Conservation (phyloP, 2,329 filamentous ascomycete species). For the Beauveria rudraprayagi region DNA sequence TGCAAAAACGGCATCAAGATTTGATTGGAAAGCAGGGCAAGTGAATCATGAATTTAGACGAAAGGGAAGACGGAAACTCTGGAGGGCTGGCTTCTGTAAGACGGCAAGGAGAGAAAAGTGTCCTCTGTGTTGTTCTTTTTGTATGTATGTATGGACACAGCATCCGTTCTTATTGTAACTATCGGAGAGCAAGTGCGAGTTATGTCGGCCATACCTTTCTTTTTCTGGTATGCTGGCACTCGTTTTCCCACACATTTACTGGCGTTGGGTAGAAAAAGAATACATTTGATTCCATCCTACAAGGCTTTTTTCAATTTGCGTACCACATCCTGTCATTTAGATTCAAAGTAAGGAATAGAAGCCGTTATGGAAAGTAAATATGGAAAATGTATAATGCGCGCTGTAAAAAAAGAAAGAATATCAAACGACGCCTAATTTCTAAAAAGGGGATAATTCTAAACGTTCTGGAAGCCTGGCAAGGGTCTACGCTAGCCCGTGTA, state of each 20-base stretch:
- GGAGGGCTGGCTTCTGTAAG: neutral
- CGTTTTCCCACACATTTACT: neutral
- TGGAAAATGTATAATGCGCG: neutral
- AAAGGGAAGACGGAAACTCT: neutral
- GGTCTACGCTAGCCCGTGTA: constrained; percentile 2
- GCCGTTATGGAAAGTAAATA: neutral
- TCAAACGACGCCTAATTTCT: neutral
- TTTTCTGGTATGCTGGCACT: neutral
- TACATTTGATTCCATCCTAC: neutral
- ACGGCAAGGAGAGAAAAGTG: neutral
- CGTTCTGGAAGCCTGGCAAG: neutral
- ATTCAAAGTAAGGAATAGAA: too few relatives aligned
- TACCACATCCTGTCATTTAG: too few relatives aligned
- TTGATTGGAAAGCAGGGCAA: neutral
- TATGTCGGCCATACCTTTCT: neutral
- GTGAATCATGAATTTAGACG: constrained; percentile 1
- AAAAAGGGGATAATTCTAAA: neutral
- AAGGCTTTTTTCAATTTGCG: too few relatives aligned
- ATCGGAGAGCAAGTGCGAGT: neutral
- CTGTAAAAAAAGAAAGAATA: neutral
- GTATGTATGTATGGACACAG: constrained; percentile 9
- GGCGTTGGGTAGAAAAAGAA: constrained; percentile 9
- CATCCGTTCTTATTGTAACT: constrained; percentile 6
- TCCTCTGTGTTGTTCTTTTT: neutral
- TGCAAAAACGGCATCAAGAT: neutral